Evolutionary conservation across 2,329 filamentous ascomycete genomes (phyloP), one percentile per base, ranked within the genome.

Genomic region (Trichophyton simii): DNA sequence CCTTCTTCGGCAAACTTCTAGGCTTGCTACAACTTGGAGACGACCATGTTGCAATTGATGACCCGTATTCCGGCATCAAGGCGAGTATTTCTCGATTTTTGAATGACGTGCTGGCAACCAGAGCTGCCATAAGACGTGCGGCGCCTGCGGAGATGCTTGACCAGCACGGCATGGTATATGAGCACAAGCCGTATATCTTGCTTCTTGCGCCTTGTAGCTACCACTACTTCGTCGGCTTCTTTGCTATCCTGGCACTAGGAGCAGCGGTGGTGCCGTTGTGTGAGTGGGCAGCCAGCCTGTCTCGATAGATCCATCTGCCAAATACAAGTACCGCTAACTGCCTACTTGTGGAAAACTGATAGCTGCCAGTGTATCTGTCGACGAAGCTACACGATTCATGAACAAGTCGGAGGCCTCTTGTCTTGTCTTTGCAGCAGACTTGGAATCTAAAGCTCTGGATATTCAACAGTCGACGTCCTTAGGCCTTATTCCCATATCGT

Each of bases 221-320:
- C 65, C 77, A 79, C 61, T 80, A 76, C 65, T 71, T 75, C 3
- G 76, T 79, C n/a, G 77, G 74, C 3, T 76, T 79, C 64, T 69
- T 80, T 31, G 74, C 77, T 3, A 71, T 78, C n/a, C 68, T 78
- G 38, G 77, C 78, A 7, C 63, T 78, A 1, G 77, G 77, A 18
- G 78, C 75, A 3, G 78, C 77, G 13, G 73, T 75, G 1, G 78
- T 80, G 6, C 78, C 77, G 3, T 73, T 79, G 28, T 54, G 65
- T 66, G 52, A 62, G 62, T 58, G 36, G 36, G 8, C 18, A 55
- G 25, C 18, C 11, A 55, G 25, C 15, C 34, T 55, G 3, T 11
- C 7, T 36, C 8, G 11, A 9, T 54, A n/a, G 31, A 31, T 25
- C 5, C 5, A 25, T 18, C 15, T 31, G 15, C 6, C 3, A 55